Evolutionary conservation across 768 basidiomycete species (phyloP), one percentile per base, ranked within the genome.

Genomic region (Gautieria morchelliformis): DNA sequence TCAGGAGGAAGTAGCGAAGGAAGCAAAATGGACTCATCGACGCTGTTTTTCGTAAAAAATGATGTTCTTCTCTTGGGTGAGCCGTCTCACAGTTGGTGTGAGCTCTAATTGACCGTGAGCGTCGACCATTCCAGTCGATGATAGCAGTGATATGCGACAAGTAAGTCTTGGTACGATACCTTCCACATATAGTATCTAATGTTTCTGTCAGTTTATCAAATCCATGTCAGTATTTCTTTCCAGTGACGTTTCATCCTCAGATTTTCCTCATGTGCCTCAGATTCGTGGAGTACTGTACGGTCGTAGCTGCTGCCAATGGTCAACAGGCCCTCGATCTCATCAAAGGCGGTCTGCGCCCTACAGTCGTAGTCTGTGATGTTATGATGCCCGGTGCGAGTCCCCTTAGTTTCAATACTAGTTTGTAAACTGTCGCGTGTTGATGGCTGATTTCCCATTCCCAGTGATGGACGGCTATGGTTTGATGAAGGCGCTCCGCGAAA

Each of bases 311-410:
- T 2, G 47, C 59, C 5, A 67, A 70, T 58, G 72, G 70, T 20
- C 55, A 60, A 37, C 64, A 69, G 42, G 69, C 67, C 5, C 59
- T 67, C 10, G 57, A 67, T 33, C 41, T 62, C 35, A 55, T 62
- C 45, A 45, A 63, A 30, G 48, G 41, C 52, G 15, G 40, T 22
- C 9, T 49, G 10, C 58, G 54, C 19, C 71, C 72, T 0, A 62
- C 69, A 51, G 56, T 73, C 14, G 67, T 73, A 52, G 60, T 73
- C 12, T 63, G 66, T 11, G 72, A 71, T 60, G 64, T 69, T 14
- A 69, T 69, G 63, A 71, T 72, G 68, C 71, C 71, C 11, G 68
- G 72, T 52, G 47, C 62, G 56, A 61, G 64, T 68, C 5, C 56
- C 67, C 40, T 15, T 20, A 12, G 22, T 6, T 58, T 5, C n/a